phyloP scores from a whole-genome alignment of 495 filamentous ascomycete genomes.

The Lasiosphaeriaceae sp. region DNA sequence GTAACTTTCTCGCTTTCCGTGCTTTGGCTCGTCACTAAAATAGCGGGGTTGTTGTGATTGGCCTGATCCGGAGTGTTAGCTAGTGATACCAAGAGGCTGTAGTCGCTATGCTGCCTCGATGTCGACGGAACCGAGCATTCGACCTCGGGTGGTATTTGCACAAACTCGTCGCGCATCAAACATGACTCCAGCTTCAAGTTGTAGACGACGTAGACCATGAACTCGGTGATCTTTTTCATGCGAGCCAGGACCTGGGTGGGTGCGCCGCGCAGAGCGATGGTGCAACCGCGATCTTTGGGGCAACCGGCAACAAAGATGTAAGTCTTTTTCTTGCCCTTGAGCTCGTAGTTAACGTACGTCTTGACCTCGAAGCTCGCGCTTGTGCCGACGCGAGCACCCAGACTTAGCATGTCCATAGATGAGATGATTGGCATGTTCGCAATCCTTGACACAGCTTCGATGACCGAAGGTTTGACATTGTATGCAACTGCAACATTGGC shows the following conservation, averaged over 20 bases:
- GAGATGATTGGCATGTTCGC: slow-evolving; percentile 88
- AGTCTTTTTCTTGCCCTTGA: slow-evolving; percentile 76
- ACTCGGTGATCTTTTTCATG: slow-evolving; percentile 93
- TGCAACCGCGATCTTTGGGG: slow-evolving; percentile 89
- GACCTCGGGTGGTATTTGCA: slow-evolving; percentile 71
- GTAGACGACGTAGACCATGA: slow-evolving; percentile 98
- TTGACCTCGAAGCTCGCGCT: slow-evolving; percentile 90
- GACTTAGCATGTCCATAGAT: slow-evolving; percentile 89
- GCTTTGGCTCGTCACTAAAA: slow-evolving; percentile 22
- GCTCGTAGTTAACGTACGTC: slow-evolving; percentile 77
- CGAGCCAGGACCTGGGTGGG: slow-evolving; percentile 62
- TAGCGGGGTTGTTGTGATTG: slow-evolving; percentile 8
- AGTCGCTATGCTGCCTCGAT: slow-evolving; percentile 26
- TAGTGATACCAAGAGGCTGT: slow-evolving; percentile 7
- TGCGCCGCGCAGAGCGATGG: slow-evolving; percentile 87
- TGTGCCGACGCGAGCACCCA: slow-evolving; percentile 72
- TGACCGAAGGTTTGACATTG: slow-evolving; percentile 93
- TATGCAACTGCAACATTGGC: slow-evolving; percentile 88
- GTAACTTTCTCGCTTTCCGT: slow-evolving; percentile 18
- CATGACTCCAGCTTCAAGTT: slow-evolving; percentile 95
- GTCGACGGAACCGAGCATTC: slow-evolving; percentile 16
- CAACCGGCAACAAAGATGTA: slow-evolving; percentile 95
- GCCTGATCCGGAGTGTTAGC: background rate
- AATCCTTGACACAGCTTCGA: slow-evolving; percentile 90
- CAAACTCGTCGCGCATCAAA: slow-evolving; percentile 92